phyloP scores from a whole-genome alignment of 352 stramenopile species.

The Pythium phragmitis region DNA sequence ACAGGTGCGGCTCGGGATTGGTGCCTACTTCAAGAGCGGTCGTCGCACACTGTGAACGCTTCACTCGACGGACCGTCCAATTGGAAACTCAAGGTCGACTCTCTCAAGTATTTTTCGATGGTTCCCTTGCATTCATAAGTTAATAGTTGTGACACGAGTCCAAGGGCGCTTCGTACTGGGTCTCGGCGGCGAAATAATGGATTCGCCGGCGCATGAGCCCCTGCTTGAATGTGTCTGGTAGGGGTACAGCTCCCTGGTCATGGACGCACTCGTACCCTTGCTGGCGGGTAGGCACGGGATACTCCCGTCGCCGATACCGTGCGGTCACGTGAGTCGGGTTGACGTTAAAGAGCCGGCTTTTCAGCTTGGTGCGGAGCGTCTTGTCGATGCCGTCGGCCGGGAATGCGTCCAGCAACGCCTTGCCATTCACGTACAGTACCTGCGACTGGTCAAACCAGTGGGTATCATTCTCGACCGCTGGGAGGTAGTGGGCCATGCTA shows the following conservation, averaged over 20 bases:
- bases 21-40: constrained; percentile 10
- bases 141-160: constrained; percentile 24
- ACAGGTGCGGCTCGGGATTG: constrained; percentile 28
- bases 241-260: constrained; percentile 15
- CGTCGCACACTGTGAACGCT: too few relatives aligned
- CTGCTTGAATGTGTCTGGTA: constrained; percentile 22
- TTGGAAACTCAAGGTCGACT: too few relatives aligned
- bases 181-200: constrained; percentile 29
- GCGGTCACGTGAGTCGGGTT: constrained; percentile 60
- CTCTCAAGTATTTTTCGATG: too few relatives aligned
- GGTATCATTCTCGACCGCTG: constrained; percentile 22
- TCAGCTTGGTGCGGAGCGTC: constrained; percentile 22
- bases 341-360: constrained; percentile 52
- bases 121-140: not conserved
- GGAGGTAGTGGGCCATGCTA: constrained; percentile 66
- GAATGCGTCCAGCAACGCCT: constrained; percentile 60
- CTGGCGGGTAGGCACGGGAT: constrained; percentile 23
- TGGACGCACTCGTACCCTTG: constrained; percentile 30
- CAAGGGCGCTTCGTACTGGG: constrained; percentile 19
- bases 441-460: constrained; percentile 22
- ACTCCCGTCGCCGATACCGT: constrained; percentile 34
- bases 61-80: too few relatives aligned
- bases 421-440: constrained; percentile 65
- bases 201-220: constrained; percentile 28
- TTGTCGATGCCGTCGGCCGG: constrained; percentile 31